phyloP scores from a whole-genome alignment of 768 basidiomycete genomes.

The Cystobasidiopsis lactophilus region DNA sequence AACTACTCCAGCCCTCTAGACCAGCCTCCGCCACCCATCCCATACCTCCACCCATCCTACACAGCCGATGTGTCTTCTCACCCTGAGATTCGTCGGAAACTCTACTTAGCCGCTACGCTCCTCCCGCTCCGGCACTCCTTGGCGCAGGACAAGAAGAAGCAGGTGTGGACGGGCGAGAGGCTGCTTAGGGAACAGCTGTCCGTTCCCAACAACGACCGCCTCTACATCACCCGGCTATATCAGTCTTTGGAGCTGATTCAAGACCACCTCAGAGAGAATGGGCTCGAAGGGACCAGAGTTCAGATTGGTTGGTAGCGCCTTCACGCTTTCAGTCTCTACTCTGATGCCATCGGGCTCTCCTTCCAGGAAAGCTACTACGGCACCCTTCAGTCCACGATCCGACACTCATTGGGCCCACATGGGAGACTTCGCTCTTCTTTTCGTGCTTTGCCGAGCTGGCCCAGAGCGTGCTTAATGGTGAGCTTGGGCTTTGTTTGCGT shows the following conservation, averaged over 20 bases:
- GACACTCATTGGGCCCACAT: slow-evolving; percentile 36
- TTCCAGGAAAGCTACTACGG: slow-evolving; percentile 41
- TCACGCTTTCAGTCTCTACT: too few relatives aligned
- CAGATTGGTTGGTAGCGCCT: too few relatives aligned
- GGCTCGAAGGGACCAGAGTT: too few relatives aligned
- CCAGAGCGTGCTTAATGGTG: slow-evolving; percentile 33
- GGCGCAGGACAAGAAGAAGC: slow-evolving; percentile 45
- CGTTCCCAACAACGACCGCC: slow-evolving; percentile 20
- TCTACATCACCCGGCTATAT: slow-evolving; percentile 22
- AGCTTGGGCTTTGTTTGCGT: slow-evolving; percentile 16
- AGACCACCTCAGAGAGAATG: too few relatives aligned
- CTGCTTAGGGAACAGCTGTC: slow-evolving; percentile 48
- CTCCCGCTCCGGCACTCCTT: slow-evolving; percentile 43
- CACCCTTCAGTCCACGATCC: slow-evolving; percentile 43
- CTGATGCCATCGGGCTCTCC: too few relatives aligned
- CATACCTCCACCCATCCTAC: slow-evolving; percentile 1
- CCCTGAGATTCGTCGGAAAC: slow-evolving; percentile 25
- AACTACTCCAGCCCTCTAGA: background rate
- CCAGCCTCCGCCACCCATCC: background rate
- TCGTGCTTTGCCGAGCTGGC: slow-evolving; percentile 50
- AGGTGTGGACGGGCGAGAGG: slow-evolving; percentile 38
- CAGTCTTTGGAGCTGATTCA: slow-evolving; percentile 35
- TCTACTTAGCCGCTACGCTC: slow-evolving; percentile 62
- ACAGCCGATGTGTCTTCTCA: too few relatives aligned
- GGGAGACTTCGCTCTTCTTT: slow-evolving; percentile 51